Conservation (phyloP, 768 basidiomycete species). For the Amanita phalloides region DNA sequence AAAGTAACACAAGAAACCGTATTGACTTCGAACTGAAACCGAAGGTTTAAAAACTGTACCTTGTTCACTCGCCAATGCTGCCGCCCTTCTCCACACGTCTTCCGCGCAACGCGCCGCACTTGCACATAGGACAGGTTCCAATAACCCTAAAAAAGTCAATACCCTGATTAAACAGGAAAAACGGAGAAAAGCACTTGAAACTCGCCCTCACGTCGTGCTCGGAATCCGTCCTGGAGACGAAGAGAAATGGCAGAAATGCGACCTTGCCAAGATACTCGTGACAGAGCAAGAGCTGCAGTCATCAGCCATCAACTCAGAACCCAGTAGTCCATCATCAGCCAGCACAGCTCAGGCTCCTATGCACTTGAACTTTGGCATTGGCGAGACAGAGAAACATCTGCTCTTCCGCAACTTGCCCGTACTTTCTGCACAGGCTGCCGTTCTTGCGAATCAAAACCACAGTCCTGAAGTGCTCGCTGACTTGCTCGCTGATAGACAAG, state of each 20-base stretch:
- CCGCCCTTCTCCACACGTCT: constrained; percentile 38
- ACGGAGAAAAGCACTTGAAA: constrained; percentile 24
- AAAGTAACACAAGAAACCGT: background rate
- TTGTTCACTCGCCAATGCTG: constrained; percentile 24
- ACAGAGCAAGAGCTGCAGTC: constrained; percentile 35
- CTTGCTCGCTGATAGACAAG: constrained; percentile 14
- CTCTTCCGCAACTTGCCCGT: constrained; percentile 61
- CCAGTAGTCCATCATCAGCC: constrained; percentile 18
- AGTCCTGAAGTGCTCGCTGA: background rate
- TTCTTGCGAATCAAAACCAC: constrained; percentile 3
- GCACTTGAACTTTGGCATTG: constrained; percentile 58
- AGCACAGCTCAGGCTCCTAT: constrained; percentile 37
- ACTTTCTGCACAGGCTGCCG: constrained; percentile 27
- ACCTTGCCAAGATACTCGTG: constrained; percentile 56
- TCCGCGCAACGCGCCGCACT: constrained; percentile 21
- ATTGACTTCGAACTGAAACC: background rate
- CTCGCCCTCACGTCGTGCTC: constrained; percentile 57
- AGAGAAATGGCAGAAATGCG: constrained; percentile 53
- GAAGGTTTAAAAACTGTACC: constrained; percentile 20
- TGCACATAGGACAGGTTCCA: constrained; percentile 23
- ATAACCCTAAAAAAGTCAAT: constrained; percentile 29
- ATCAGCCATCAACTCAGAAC: constrained; percentile 12
- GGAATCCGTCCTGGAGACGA: constrained; percentile 61
- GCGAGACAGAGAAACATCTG: constrained; percentile 40
- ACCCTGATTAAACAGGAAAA: constrained; percentile 36